These are phyloP conservation scores for Eucalyptus paniculata DNA, from an alignment of 345 rosid species.

Conservation along the genomic window DNA sequence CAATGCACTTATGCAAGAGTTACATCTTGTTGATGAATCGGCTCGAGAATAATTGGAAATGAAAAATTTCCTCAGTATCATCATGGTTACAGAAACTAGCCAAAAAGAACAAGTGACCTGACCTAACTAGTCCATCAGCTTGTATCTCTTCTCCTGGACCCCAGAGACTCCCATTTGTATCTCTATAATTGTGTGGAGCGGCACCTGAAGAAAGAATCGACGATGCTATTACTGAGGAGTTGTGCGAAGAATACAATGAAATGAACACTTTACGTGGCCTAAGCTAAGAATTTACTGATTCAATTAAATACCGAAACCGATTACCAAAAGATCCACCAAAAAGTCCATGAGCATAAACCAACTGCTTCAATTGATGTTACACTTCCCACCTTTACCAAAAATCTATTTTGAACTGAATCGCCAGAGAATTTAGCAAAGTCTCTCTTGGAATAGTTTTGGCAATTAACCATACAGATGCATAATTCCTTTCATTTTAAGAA, in stretches of 20 bases:
- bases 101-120: neutral
- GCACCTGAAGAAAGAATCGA: slow-evolving; percentile 47
- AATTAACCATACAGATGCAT: neutral
- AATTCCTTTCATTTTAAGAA: neutral
- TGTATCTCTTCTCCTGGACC: slow-evolving; percentile 96
- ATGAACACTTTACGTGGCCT: neutral
- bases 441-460: neutral
- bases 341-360: neutral
- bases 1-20: neutral
- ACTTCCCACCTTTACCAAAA: neutral
- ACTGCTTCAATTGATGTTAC: neutral
- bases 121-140: slow-evolving; percentile 78
- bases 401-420: neutral
- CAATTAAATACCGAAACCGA: neutral
- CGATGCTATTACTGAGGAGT: neutral
- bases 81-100: neutral
- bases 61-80: neutral
- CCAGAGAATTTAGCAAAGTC: neutral
- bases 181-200: slow-evolving; percentile 97
- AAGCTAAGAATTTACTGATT: neutral
- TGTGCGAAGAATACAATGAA: neutral
- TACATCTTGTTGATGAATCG: neutral
- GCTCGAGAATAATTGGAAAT: neutral
- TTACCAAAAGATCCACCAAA: neutral
- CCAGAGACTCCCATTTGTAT: slow-evolving; percentile 99